These are phyloP conservation scores for Lactarius tabidus DNA, from an alignment of 768 basidiomycete species.

Conservation along the genomic window DNA sequence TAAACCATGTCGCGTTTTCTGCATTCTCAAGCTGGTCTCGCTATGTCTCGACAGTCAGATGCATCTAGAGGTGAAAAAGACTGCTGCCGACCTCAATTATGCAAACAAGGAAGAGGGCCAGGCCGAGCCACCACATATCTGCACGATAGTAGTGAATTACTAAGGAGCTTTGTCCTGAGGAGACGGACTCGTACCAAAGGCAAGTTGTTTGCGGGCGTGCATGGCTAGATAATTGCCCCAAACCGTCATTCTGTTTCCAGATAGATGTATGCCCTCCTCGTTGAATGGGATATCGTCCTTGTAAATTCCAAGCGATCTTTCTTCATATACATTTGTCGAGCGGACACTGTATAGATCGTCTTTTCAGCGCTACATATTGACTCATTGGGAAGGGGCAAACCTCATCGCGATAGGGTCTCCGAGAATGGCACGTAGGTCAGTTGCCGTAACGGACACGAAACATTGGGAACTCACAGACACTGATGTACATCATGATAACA, in stretches of 20 bases:
- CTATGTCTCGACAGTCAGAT: constrained; percentile 34
- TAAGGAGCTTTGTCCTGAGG: no score
- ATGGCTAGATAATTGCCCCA: constrained; percentile 76
- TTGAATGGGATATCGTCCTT: constrained; percentile 37
- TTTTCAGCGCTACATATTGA: neutral
- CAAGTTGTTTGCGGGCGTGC: constrained; percentile 85
- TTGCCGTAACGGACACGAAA: constrained; percentile 10
- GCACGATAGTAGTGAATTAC: constrained; percentile 8
- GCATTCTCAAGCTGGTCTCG: constrained; percentile 53
- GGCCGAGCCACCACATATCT: constrained; percentile 96
- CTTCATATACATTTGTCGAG: constrained; percentile 92
- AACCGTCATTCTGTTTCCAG: constrained; percentile 50
- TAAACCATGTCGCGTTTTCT: constrained; percentile 65
- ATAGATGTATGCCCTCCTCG: constrained; percentile 39
- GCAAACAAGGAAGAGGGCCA: constrained; percentile 85
- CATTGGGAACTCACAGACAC: constrained; percentile 55
- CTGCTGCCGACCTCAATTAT: constrained; percentile 74
- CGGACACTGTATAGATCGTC: constrained; percentile 59
- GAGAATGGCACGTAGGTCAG: constrained; percentile 11
- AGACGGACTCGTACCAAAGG: constrained; percentile 60
- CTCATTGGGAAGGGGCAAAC: constrained; percentile 33
- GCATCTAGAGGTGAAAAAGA: neutral
- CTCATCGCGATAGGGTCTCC: constrained; percentile 80
- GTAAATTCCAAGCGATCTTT: constrained; percentile 83
- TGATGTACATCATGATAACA: constrained; percentile 92